phyloP scores from a whole-genome alignment of 1,284 basidiomycete genomes.

The Ustilago lituana region DNA sequence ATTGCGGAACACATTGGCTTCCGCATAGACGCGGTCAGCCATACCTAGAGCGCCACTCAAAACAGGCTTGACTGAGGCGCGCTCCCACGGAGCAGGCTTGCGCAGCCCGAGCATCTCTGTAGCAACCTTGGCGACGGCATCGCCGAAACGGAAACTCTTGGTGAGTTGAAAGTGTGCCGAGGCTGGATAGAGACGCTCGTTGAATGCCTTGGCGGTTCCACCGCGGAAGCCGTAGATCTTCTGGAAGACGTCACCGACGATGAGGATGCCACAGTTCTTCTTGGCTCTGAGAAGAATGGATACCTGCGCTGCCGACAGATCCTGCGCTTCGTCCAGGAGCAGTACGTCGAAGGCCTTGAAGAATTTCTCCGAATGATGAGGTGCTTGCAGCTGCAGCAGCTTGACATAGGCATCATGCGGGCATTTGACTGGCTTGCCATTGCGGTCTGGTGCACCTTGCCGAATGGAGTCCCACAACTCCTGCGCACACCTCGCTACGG shows the following conservation, averaged over 20 bases:
- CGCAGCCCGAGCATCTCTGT: constrained; percentile 52
- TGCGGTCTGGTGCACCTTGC: constrained; percentile 29
- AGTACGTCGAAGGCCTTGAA: constrained; percentile 56
- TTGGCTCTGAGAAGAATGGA: constrained; percentile 53
- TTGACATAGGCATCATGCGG: constrained; percentile 65
- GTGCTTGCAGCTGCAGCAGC: constrained; percentile 53
- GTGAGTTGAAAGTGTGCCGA: constrained; percentile 54
- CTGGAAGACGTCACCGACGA: constrained; percentile 62
- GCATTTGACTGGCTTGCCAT: constrained; percentile 45
- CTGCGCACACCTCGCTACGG: constrained; percentile 42
- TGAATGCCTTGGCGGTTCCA: constrained; percentile 57
- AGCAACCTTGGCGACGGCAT: constrained; percentile 51
- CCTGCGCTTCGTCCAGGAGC: constrained; percentile 62
- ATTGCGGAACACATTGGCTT: constrained; percentile 26
- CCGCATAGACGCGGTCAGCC: constrained; percentile 41
- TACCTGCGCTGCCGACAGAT: constrained; percentile 59
- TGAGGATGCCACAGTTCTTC: constrained; percentile 55
- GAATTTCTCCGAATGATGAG: constrained; percentile 39
- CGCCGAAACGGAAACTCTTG: constrained; percentile 61
- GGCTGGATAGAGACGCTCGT: constrained; percentile 54
- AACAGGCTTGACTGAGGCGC: constrained; percentile 22
- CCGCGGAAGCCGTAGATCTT: constrained; percentile 65
- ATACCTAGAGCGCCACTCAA: constrained; percentile 42
- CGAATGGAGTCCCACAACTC: constrained; percentile 55
- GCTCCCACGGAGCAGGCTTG: constrained; percentile 51